phyloP scores from a whole-genome alignment of 805 yeast genomes.

The Cyberlindnera euphorbiae region DNA sequence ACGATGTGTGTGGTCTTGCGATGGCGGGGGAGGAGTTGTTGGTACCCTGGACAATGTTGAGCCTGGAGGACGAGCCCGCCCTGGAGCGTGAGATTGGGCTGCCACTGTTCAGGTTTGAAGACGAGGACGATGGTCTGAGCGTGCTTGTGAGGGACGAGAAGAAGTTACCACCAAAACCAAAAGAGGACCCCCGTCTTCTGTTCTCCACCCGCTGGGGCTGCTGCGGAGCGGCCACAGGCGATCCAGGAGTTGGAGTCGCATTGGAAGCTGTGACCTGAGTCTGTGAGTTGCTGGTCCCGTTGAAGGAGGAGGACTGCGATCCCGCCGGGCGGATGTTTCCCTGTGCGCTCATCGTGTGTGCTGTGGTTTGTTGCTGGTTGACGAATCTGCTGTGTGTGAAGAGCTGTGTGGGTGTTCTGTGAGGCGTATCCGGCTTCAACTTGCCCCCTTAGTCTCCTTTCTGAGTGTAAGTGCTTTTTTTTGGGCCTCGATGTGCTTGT shows the following conservation, averaged over 20 bases:
- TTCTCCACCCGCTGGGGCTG: conserved; percentile 7
- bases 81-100: conserved; percentile 20
- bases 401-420: too few relatives aligned
- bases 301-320: too few relatives aligned
- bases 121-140: conserved; percentile 22
- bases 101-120: conserved; percentile 14
- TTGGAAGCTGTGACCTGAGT: too few relatives aligned
- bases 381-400: too few relatives aligned
- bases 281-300: background rate
- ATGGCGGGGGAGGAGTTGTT: conserved; percentile 11
- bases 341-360: conserved; percentile 1
- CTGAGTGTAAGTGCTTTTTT: too few relatives aligned
- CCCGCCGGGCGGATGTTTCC: too few relatives aligned
- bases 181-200: conserved; percentile 26
- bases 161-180: conserved; percentile 25
- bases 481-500: too few relatives aligned
- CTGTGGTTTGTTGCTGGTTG: too few relatives aligned
- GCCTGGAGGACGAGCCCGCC: conserved; percentile 25
- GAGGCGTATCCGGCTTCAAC: too few relatives aligned
- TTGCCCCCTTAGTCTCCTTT: too few relatives aligned
- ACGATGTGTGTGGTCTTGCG: conserved; percentile 3
- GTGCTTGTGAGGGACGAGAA: conserved; percentile 25
- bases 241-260: too few relatives aligned
- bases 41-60: conserved; percentile 14
- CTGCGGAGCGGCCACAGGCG: too few relatives aligned